phyloP scores from a whole-genome alignment of 129 eudicot species.

The Flaveria bidentis region DNA sequence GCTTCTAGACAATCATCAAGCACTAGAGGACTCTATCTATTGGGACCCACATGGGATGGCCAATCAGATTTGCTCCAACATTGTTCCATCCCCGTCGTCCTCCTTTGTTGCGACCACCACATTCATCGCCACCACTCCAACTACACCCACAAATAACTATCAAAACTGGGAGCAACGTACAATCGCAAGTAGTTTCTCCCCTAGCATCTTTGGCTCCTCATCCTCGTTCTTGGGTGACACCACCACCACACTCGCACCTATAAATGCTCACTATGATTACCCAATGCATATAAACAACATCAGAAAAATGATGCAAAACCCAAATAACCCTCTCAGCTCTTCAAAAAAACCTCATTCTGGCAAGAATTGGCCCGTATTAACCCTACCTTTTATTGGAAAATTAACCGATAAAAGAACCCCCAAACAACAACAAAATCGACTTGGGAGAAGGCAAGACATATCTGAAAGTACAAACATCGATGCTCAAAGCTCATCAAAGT shows the following conservation, averaged over 20 bases:
- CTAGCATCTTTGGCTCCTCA: background rate
- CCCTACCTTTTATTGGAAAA: slow-evolving; percentile 49
- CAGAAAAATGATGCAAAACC: slow-evolving; percentile 50
- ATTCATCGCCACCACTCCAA: background rate
- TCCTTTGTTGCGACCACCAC: background rate
- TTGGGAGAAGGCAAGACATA: slow-evolving; percentile 4
- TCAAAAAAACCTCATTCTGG: slow-evolving; percentile 27
- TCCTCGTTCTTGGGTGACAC: background rate
- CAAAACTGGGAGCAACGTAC: background rate
- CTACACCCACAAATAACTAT: background rate
- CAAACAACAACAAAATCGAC: slow-evolving; percentile 25
- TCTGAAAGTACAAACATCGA: slow-evolving; percentile 12
- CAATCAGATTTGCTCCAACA: background rate
- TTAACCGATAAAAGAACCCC: slow-evolving; percentile 34
- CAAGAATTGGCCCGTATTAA: slow-evolving; percentile 38
- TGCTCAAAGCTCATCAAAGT: slow-evolving; percentile 38
- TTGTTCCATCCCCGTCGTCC: no score
- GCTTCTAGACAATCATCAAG: background rate
- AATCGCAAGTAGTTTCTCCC: background rate
- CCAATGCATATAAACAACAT: slow-evolving; percentile 21
- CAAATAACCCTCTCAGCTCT: slow-evolving; percentile 43
- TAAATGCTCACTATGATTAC: slow-evolving; percentile 32
- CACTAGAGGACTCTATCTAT: background rate
- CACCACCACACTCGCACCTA: background rate
- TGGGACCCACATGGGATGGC: slow-evolving; percentile 34